These are phyloP conservation scores for Quercus suber DNA, from an alignment of 306 rosid species.

Conservation along the genomic window DNA sequence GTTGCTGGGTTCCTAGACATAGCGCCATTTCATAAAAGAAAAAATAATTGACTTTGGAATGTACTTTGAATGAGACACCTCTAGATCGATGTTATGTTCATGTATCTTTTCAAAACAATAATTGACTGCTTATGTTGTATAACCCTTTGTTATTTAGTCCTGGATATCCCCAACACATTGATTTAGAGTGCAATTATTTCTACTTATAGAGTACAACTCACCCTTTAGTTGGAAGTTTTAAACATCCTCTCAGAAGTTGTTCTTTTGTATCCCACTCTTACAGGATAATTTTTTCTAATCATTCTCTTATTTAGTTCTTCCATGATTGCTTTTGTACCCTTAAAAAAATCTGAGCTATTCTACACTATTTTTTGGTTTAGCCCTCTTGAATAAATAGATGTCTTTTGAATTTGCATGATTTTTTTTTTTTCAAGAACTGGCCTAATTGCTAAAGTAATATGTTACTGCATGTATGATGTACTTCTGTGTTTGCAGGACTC, in stretches of 20 bases:
- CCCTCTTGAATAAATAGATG: background rate
- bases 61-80: background rate
- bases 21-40: no score
- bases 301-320: background rate
- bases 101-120: background rate
- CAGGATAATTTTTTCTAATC: background rate
- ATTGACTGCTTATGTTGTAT: background rate
- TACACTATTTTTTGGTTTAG: background rate
- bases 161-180: background rate
- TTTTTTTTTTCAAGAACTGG: background rate
- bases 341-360: background rate
- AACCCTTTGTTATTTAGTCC: background rate
- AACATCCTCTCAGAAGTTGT: background rate
- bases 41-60: background rate
- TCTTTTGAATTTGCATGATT: background rate
- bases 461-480: conserved; percentile 17
- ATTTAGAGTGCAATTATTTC: background rate
- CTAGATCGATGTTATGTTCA: background rate
- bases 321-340: background rate
- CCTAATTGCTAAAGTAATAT: conserved; percentile 4
- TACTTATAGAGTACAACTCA: background rate
- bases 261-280: background rate
- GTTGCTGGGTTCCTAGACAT: background rate
- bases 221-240: background rate
- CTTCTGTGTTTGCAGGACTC: conserved; percentile 43